Conservation (phyloP, 208 protist genomes). For the Jaenimonas drosophilae region DNA sequence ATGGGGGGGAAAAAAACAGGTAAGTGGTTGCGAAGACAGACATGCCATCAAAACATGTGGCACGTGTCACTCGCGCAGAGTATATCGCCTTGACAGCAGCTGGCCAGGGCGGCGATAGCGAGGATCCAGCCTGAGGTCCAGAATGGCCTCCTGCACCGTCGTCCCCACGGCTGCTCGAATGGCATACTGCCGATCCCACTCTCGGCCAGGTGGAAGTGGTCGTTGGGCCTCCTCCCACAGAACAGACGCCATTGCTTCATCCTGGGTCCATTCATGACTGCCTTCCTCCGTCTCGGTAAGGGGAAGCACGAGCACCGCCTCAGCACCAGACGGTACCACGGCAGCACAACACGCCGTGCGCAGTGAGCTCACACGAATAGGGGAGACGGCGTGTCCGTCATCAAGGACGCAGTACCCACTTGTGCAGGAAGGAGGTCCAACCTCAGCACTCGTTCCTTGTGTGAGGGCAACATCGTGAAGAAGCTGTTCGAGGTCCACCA, state of each 20-base stretch:
- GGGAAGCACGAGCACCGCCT: slow-evolving; percentile 45
- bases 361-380: slow-evolving; percentile 8
- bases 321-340: neutral
- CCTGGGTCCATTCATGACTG: slow-evolving; percentile 2
- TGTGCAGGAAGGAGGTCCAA: no score
- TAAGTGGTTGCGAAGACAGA: no score
- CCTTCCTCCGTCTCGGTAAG: slow-evolving; percentile 17
- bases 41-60: no score
- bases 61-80: no score
- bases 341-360: neutral
- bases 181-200: slow-evolving; percentile 77
- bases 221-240: slow-evolving; percentile 10
- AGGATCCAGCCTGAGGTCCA: slow-evolving; percentile 48
- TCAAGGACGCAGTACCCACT: no score
- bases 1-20: no score
- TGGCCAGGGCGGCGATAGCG: slow-evolving; percentile 64
- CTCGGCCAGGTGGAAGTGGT: slow-evolving; percentile 36
- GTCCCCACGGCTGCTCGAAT: slow-evolving; percentile 34
- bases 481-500: slow-evolving; percentile 12
- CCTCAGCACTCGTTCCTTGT: no score
- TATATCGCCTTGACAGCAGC: no score
- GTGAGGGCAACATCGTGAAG: no score
- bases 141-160: slow-evolving; percentile 62
- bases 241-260: neutral
- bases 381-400: slow-evolving; percentile 17